Conservation (phyloP, 1,284 basidiomycete species). For the Neonothopanus nambi region DNA sequence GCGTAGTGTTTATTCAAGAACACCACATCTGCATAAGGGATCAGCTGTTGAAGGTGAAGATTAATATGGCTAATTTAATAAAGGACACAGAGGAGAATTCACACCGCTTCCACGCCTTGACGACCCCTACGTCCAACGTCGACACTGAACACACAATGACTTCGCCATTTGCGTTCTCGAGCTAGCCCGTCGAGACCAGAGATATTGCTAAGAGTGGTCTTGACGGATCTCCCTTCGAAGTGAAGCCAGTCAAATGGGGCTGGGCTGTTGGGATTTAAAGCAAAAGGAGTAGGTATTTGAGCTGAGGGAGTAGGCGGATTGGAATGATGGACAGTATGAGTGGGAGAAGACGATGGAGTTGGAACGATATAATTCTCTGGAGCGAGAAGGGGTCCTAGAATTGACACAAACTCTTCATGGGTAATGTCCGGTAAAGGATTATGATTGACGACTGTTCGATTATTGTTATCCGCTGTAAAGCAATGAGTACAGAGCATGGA, state of each 20-base stretch:
- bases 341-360: conserved; percentile 30
- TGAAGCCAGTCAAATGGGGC: conserved; percentile 84
- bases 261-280: conserved; percentile 51
- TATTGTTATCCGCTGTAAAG: conserved; percentile 52
- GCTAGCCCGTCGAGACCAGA: conserved; percentile 76
- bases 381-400: conserved; percentile 73
- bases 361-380: conserved; percentile 65
- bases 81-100: conserved; percentile 22
- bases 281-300: conserved; percentile 32
- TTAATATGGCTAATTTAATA: conserved; percentile 18
- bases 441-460: conserved; percentile 75
- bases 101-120: conserved; percentile 78
- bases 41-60: conserved; percentile 48
- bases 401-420: conserved; percentile 78
- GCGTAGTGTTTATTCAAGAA: conserved; percentile 74
- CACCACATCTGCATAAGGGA: conserved; percentile 75
- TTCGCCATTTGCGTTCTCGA: conserved; percentile 76
- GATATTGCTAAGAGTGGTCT: conserved; percentile 75
- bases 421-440: conserved; percentile 82
- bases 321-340: conserved; percentile 20
- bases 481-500: conserved; percentile 4
- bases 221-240: conserved; percentile 74
- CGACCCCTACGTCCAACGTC: conserved; percentile 70
- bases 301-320: conserved; percentile 35
- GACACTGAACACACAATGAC: conserved; percentile 75